Conservation (phyloP, 2,329 filamentous ascomycete species). For the Taxawa tesnikishii region DNA sequence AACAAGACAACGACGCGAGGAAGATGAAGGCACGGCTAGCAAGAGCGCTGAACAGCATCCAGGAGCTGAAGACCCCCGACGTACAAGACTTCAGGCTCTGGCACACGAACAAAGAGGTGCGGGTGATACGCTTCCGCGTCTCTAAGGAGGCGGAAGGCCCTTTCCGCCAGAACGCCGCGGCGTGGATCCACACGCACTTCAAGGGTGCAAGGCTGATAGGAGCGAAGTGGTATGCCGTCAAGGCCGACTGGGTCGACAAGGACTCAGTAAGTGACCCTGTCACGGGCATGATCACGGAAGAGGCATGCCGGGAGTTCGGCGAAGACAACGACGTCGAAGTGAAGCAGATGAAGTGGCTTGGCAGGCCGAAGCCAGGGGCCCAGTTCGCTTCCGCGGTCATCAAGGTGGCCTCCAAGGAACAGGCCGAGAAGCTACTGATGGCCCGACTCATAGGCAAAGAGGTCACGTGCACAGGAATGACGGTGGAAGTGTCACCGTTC, state of each 20-base stretch:
- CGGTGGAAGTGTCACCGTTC: constrained; percentile 3
- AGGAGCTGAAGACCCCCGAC: constrained; percentile 2
- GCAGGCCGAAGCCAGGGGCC: constrained; percentile 1
- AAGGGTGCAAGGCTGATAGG: constrained; percentile 4
- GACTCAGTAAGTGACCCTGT: background rate
- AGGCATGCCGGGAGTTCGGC: background rate
- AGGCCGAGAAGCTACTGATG: constrained; percentile 1
- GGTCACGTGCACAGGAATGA: background rate
- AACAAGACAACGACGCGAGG: background rate
- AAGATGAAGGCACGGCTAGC: no score
- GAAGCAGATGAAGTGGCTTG: constrained; percentile 2
- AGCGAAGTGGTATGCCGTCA: constrained; percentile 1
- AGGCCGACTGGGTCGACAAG: constrained; percentile 1
- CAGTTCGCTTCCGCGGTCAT: constrained; percentile 2
- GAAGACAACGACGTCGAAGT: constrained; percentile 2
- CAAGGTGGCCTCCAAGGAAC: constrained; percentile 2
- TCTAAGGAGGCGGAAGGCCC: constrained; percentile 1
- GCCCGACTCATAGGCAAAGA: background rate
- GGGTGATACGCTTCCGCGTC: constrained; percentile 3
- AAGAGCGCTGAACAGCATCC: background rate
- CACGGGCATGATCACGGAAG: background rate
- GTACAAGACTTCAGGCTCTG: no score
- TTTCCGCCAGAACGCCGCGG: no score
- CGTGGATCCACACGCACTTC: constrained; percentile 3
- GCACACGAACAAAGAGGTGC: constrained; percentile 5